Evolutionary conservation across 1,284 basidiomycete genomes (phyloP).

Genomic region (Gomphus bonarii): DNA sequence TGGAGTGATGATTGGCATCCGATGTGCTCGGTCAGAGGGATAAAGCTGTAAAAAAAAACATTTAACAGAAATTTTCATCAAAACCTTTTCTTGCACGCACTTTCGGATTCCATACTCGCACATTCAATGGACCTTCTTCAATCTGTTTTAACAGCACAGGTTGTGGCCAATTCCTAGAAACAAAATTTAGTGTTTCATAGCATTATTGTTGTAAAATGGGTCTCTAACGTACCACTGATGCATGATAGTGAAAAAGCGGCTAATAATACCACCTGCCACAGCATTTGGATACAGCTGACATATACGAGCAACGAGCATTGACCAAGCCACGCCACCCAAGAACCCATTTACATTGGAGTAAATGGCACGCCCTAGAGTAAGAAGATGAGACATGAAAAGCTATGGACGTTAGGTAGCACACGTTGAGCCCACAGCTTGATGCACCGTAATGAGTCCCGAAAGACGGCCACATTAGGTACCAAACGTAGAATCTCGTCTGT

Average conservation of each 20-base stretch:
- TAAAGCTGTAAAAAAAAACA: conserved; percentile 54
- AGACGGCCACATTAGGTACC: conserved; percentile 91
- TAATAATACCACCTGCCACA: conserved; percentile 89
- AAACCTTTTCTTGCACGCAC: conserved; percentile 30
- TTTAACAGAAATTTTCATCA: neutral
- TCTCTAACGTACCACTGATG: conserved; percentile 72
- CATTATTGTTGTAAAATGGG: conserved; percentile 15
- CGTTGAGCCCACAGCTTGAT: conserved; percentile 98
- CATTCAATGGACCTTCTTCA: conserved; percentile 87
- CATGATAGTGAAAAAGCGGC: conserved; percentile 95
- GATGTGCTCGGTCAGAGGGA: conserved; percentile 84
- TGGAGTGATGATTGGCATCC: conserved; percentile 99
- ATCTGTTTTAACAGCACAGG: conserved; percentile 95
- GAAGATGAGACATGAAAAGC: conserved; percentile 8
- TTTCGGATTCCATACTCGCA: conserved; percentile 97
- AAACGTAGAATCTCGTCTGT: conserved; percentile 94
- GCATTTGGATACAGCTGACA: conserved; percentile 98
- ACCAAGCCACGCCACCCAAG: conserved; percentile 97
- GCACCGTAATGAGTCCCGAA: conserved; percentile 88
- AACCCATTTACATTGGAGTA: conserved; percentile 99
- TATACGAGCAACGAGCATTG: conserved; percentile 95
- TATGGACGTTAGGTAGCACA: conserved; percentile 30
- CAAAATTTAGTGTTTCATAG: neutral
- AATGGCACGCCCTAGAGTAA: conserved; percentile 72
- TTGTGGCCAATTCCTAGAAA: conserved; percentile 66